Evolutionary conservation across 2,329 filamentous ascomycete species (phyloP).

Genomic region (Metarhizium robertsii): DNA sequence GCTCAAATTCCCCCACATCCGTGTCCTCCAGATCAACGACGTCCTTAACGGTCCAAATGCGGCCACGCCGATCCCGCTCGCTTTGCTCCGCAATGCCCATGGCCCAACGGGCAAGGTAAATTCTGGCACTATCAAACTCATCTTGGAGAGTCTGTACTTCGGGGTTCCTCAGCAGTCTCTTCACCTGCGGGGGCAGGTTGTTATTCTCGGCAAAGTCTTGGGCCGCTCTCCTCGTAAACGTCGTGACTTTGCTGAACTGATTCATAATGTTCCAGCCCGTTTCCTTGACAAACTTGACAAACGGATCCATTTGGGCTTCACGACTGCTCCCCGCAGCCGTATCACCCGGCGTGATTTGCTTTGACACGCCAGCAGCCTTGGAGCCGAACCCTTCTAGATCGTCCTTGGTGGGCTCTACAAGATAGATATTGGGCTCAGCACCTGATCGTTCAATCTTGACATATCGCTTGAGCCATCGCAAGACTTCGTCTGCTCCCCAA

Average conservation of each 20-base stretch:
- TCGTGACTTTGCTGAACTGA: constrained; percentile 94
- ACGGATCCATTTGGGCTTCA: constrained; percentile 80
- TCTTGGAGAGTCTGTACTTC: constrained; percentile 94
- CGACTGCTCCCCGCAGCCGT: constrained; percentile 28
- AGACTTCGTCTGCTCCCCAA: constrained; percentile 93
- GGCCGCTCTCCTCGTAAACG: constrained; percentile 84
- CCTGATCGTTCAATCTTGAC: constrained; percentile 72
- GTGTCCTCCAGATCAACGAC: constrained; percentile 91
- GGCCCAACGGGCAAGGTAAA: constrained; percentile 93
- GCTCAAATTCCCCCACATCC: constrained; percentile 90
- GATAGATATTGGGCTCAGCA: constrained; percentile 82
- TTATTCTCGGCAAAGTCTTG: constrained; percentile 89
- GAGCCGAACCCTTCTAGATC: constrained; percentile 74
- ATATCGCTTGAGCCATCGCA: constrained; percentile 84
- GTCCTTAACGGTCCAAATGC: constrained; percentile 90
- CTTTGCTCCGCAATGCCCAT: constrained; percentile 98
- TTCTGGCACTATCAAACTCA: constrained; percentile 90
- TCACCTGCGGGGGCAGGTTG: constrained; percentile 79
- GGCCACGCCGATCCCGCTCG: constrained; percentile 72
- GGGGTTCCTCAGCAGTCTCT: constrained; percentile 75
- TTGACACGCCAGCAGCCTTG: constrained; percentile 37
- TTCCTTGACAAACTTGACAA: constrained; percentile 90
- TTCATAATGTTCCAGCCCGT: constrained; percentile 95
- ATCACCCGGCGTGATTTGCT: constrained; percentile 13
- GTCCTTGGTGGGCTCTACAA: constrained; percentile 78